Evolutionary conservation across 1,139 yeast species (phyloP).

Genomic region (Nakaseomyces kungkrabaensis): DNA sequence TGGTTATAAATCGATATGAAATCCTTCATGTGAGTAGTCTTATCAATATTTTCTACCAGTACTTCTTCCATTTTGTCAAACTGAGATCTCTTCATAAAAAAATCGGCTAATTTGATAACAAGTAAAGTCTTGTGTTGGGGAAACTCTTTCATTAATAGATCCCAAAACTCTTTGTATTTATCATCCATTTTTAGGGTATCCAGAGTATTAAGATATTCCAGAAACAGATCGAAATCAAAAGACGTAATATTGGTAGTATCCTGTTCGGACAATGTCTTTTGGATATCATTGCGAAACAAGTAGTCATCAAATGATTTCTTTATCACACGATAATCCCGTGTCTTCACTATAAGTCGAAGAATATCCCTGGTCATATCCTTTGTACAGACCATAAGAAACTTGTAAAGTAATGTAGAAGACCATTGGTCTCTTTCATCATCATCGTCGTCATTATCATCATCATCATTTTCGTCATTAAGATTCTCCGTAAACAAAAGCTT

Average conservation of each 20-base stretch:
- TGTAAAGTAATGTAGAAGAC: conserved; percentile 26
- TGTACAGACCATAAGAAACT: conserved; percentile 17
- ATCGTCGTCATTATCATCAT: conserved; percentile 5
- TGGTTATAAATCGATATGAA: conserved; percentile 58
- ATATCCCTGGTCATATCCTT: conserved; percentile 9
- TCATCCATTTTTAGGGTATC: conserved; percentile 18
- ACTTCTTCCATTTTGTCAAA: conserved; percentile 38
- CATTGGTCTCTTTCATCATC: conserved; percentile 17
- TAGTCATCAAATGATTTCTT: conserved; percentile 20
- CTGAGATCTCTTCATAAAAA: conserved; percentile 34
- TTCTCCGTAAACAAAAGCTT: neutral
- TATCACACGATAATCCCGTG: conserved; percentile 20
- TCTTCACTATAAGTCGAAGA: conserved; percentile 26
- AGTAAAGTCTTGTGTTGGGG: conserved; percentile 54
- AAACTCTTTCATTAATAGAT: conserved; percentile 37
- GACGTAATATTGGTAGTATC: conserved; percentile 27
- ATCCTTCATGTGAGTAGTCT: conserved; percentile 47
- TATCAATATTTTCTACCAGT: conserved; percentile 22
- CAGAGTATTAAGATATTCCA: conserved; percentile 40
- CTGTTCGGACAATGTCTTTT: conserved; percentile 20
- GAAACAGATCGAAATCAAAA: conserved; percentile 36
- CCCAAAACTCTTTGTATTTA: conserved; percentile 32
- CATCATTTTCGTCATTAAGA: conserved; percentile 13
- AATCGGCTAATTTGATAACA: conserved; percentile 42
- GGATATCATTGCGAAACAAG: conserved; percentile 29